Percentiles rank a stretch among this genome's conserved stretches.
phyloP scores from a whole-genome alignment of 306 rosid species.

The Rosa rugosa region DNA sequence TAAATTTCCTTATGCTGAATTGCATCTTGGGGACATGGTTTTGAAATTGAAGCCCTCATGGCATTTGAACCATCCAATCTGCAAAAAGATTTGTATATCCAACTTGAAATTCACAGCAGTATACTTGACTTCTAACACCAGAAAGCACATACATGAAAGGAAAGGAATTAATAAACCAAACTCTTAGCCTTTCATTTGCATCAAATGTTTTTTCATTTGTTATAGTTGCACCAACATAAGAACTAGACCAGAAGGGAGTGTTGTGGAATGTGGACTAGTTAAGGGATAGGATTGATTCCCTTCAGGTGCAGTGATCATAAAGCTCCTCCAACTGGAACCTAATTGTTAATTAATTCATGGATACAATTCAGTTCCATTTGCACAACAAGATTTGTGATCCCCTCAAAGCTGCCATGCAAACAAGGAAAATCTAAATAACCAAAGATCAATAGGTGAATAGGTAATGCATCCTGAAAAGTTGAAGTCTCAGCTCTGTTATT shows the following conservation, averaged over 20 bases:
- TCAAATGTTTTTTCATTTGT: background rate
- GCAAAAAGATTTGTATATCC: slow-evolving; percentile 35
- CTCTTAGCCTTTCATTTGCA: background rate
- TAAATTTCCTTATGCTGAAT: slow-evolving; percentile 70
- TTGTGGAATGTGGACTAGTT: background rate
- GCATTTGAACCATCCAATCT: slow-evolving; percentile 49
- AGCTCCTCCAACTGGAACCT: slow-evolving; percentile 1
- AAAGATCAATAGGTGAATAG: background rate
- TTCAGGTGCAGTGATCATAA: background rate
- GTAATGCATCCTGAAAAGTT: no score
- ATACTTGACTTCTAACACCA: background rate
- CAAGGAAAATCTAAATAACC: background rate
- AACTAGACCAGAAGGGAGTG: background rate
- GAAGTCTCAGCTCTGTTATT: no score
- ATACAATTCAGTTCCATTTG: background rate
- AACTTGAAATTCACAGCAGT: slow-evolving; percentile 1
- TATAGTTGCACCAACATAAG: background rate
- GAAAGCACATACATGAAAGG: slow-evolving; percentile 4
- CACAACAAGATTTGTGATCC: background rate
- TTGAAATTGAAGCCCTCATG: slow-evolving; percentile 32
- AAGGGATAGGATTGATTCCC: background rate
- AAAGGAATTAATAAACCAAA: background rate
- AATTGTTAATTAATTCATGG: background rate
- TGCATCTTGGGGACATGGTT: slow-evolving; percentile 66
- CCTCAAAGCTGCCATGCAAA: background rate